These are phyloP conservation scores for Hortiboletus campestris DNA, from an alignment of 768 basidiomycete species.

Conservation along the genomic window DNA sequence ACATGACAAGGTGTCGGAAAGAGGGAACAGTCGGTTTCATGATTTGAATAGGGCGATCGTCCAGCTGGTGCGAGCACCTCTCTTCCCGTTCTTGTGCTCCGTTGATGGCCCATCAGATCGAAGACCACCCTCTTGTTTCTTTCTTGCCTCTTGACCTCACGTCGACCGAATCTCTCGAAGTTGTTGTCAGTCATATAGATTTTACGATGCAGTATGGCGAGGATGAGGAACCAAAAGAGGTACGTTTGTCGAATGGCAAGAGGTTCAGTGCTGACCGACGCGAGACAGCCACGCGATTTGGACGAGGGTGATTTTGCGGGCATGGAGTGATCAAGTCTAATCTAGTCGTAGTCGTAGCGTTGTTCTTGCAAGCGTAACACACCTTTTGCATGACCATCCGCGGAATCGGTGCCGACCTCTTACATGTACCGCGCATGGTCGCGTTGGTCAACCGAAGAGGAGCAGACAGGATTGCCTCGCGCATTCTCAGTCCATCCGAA, in stretches of 20 bases:
- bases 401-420: slow-evolving; percentile 75
- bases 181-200: slow-evolving; percentile 92
- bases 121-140: slow-evolving; percentile 96
- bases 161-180: slow-evolving; percentile 84
- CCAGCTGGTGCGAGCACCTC: slow-evolving; percentile 63
- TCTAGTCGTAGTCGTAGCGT: background rate
- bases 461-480: slow-evolving; percentile 46
- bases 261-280: slow-evolving; percentile 10
- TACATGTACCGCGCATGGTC: slow-evolving; percentile 64
- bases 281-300: slow-evolving; percentile 77
- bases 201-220: slow-evolving; percentile 99
- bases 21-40: slow-evolving; percentile 85
- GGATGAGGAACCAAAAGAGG: slow-evolving; percentile 96
- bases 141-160: slow-evolving; percentile 94
- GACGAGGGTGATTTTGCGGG: slow-evolving; percentile 91
- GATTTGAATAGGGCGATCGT: slow-evolving; percentile 94
- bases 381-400: slow-evolving; percentile 51
- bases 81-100: background rate
- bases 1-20: slow-evolving; percentile 42
- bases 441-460: slow-evolving; percentile 51
- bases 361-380: background rate
- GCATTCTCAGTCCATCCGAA: slow-evolving; percentile 57
- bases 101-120: slow-evolving; percentile 59
- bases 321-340: slow-evolving; percentile 46
- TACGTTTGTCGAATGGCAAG: slow-evolving; percentile 30